A percentile compares a stretch with the other conserved stretches of the same genome.
Conservation (phyloP, 805 yeast species). For the Tanozyma kutaoensis region DNA sequence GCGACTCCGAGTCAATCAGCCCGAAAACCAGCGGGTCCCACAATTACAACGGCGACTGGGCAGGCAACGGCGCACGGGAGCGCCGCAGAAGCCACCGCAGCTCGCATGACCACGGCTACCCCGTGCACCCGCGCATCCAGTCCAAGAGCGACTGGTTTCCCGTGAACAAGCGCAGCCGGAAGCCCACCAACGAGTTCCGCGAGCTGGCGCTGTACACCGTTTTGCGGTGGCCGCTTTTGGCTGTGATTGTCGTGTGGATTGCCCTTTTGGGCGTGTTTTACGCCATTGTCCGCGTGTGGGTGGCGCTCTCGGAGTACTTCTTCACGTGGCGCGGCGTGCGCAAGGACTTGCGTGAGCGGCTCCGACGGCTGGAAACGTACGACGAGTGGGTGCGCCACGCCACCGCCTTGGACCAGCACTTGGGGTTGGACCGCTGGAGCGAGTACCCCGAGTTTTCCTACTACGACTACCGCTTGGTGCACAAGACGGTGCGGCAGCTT, state of each 20-base stretch:
- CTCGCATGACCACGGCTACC: neutral
- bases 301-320: constrained; percentile 46
- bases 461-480: constrained; percentile 53
- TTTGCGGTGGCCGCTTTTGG: constrained; percentile 54
- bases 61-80: constrained; percentile 2
- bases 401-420: constrained; percentile 35
- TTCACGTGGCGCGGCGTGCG: constrained; percentile 52
- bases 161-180: constrained; percentile 2
- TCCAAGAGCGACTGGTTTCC: constrained; percentile 19
- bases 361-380: constrained; percentile 37
- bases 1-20: neutral
- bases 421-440: constrained; percentile 56
- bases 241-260: constrained; percentile 42
- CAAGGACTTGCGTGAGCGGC: constrained; percentile 30
- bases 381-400: constrained; percentile 56
- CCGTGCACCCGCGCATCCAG: too few species aligned
- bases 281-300: constrained; percentile 40
- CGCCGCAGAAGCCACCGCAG: neutral
- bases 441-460: constrained; percentile 45
- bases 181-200: constrained; percentile 22
- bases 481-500: constrained; percentile 32
- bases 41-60: neutral
- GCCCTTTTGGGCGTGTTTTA: constrained; percentile 34
- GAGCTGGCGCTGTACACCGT: constrained; percentile 21
- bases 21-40: neutral